Percentiles rank a stretch among this genome's conserved stretches.
These are phyloP conservation scores for Acidomyces sp. DNA, from an alignment of 495 filamentous ascomycete genomes.

Conservation along the genomic window DNA sequence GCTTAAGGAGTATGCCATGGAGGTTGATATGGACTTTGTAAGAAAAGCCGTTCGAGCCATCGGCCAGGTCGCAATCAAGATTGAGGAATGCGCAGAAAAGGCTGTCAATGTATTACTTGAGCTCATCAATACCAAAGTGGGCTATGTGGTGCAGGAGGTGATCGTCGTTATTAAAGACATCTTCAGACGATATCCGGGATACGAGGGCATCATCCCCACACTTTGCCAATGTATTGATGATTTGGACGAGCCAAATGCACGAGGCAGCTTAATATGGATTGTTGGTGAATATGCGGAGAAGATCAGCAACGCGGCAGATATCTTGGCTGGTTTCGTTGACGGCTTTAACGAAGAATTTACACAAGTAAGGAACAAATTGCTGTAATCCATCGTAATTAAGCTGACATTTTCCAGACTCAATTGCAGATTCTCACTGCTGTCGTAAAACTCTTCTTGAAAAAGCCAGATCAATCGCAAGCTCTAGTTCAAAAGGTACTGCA, in stretches of 20 bases:
- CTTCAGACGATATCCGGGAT: slow-evolving; percentile 92
- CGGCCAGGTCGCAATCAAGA: slow-evolving; percentile 96
- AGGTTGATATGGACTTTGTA: slow-evolving; percentile 99
- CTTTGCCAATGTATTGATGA: slow-evolving; percentile 96
- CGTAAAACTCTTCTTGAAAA: slow-evolving; percentile 94
- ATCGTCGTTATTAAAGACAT: slow-evolving; percentile 98
- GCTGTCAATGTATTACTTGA: slow-evolving; percentile 91
- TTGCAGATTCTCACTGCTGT: slow-evolving; percentile 91
- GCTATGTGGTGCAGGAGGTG: slow-evolving; percentile 97
- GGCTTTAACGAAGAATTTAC: slow-evolving; percentile 87
- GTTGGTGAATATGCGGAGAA: slow-evolving; percentile 98
- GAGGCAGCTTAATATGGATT: slow-evolving; percentile 93
- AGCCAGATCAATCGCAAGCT: slow-evolving; percentile 73
- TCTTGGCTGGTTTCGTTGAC: slow-evolving; percentile 74
- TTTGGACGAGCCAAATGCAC: slow-evolving; percentile 82
- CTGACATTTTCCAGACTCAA: slow-evolving; percentile 51
- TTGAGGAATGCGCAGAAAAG: slow-evolving; percentile 82
- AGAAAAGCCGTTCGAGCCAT: slow-evolving; percentile 87
- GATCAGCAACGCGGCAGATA: slow-evolving; percentile 92
- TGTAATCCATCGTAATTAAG: no score
- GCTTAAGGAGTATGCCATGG: slow-evolving; percentile 90
- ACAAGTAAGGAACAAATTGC: slow-evolving; percentile 47
- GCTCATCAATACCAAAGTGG: slow-evolving; percentile 90
- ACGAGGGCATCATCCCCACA: slow-evolving; percentile 94
- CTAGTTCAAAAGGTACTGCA: slow-evolving; percentile 90